phyloP scores from a whole-genome alignment of 2,329 filamentous ascomycete species.

The Talaromyces sp. region DNA sequence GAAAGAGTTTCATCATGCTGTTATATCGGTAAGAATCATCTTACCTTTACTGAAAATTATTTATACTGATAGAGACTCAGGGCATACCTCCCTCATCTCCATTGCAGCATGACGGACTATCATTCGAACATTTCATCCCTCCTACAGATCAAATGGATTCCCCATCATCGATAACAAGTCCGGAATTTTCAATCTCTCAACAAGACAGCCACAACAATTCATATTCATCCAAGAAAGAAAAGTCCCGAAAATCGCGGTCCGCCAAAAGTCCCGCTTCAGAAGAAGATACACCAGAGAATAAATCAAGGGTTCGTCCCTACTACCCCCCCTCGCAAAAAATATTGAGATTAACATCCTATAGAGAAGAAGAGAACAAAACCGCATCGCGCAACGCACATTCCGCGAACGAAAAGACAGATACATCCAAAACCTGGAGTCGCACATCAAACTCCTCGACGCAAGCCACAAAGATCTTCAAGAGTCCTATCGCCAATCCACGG shows the following conservation, averaged over 20 bases:
- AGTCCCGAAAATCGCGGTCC: constrained; percentile 12
- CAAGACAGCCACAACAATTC: not conserved
- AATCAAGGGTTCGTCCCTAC: constrained; percentile 11
- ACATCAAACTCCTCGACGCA: constrained; percentile 20
- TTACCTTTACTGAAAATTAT: not conserved
- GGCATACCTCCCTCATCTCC: not conserved
- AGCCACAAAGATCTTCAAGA: constrained; percentile 17
- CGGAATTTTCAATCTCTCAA: not conserved
- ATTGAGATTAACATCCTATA: not conserved
- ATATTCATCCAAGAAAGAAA: constrained; percentile 16
- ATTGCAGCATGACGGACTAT: constrained; percentile 4
- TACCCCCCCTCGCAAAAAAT: not conserved
- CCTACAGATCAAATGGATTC: constrained; percentile 8
- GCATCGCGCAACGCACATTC: constrained; percentile 83
- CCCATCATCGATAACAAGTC: constrained; percentile 10
- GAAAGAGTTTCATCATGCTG: constrained; percentile 7
- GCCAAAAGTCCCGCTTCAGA: constrained; percentile 11
- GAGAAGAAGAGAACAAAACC: constrained; percentile 74
- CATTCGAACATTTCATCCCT: constrained; percentile 18
- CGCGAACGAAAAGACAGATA: constrained; percentile 87
- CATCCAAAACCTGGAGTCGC: constrained; percentile 70
- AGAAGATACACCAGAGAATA: constrained; percentile 16
- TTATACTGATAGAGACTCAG: not conserved
- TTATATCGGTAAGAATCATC: not conserved
- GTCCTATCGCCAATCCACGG: constrained; percentile 17